A percentile compares a stretch with the other conserved stretches of the same genome.
Conservation (phyloP, 352 stramenopile species). For the Globisporangium radiosum region DNA sequence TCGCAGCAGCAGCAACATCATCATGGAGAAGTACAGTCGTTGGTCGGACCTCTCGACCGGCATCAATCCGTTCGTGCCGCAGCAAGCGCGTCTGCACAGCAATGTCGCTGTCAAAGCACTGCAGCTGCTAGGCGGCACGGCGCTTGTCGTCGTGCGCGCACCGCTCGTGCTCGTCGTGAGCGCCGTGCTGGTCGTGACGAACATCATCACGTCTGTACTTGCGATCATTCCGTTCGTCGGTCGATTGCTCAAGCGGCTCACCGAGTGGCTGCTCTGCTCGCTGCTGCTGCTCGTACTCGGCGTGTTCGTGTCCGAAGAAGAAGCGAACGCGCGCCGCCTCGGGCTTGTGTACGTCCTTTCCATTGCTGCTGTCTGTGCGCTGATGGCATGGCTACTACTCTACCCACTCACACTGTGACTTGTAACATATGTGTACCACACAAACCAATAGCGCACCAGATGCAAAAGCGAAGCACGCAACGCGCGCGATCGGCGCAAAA, state of each 20-base stretch:
- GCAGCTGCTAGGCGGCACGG: slow-evolving; percentile 35
- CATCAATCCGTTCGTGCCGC: slow-evolving; percentile 84
- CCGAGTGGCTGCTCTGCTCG: slow-evolving; percentile 68
- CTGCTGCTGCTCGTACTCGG: slow-evolving; percentile 58
- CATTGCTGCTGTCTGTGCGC: too few species aligned
- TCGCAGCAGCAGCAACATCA: background rate
- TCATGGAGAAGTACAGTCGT: slow-evolving; percentile 84
- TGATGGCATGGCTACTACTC: background rate
- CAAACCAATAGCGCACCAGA: slow-evolving; percentile 15
- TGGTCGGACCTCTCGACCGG: slow-evolving; percentile 82
- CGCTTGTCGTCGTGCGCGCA: slow-evolving; percentile 42
- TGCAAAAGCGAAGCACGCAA: slow-evolving; percentile 16
- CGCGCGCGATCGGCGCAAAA: slow-evolving; percentile 27
- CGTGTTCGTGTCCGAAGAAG: slow-evolving; percentile 61
- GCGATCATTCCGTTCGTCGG: slow-evolving; percentile 60
- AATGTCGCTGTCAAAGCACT: slow-evolving; percentile 31
- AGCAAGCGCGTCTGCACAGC: slow-evolving; percentile 48
- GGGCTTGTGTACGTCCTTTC: slow-evolving; percentile 38
- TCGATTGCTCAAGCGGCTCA: slow-evolving; percentile 55
- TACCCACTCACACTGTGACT: too few species aligned
- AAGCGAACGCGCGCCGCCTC: slow-evolving; percentile 65
- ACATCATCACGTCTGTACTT: slow-evolving; percentile 48
- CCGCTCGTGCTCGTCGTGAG: slow-evolving; percentile 40
- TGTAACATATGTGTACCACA: too few species aligned
- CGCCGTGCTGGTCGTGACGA: slow-evolving; percentile 35